A percentile compares a stretch with the other conserved stretches of the same genome.
Conservation (phyloP, 2,329 filamentous ascomycete species). For the Cercospora sojina region DNA sequence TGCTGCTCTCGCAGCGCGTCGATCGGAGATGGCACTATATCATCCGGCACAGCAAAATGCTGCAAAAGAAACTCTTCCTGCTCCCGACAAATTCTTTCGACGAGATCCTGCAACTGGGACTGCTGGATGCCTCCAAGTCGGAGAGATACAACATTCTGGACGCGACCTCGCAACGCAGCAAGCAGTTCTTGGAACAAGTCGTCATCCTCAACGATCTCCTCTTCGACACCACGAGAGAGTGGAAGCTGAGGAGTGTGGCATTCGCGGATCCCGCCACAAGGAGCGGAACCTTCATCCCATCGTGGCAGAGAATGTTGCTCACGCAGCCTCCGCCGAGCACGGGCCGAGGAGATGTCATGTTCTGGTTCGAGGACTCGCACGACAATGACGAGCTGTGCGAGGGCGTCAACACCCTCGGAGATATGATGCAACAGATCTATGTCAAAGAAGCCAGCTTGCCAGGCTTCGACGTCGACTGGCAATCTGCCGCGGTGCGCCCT, state of each 20-base stretch:
- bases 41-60: slow-evolving; percentile 19
- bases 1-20: slow-evolving; percentile 25
- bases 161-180: slow-evolving; percentile 21
- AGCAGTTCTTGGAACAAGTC: slow-evolving; percentile 21
- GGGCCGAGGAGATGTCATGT: slow-evolving; percentile 23
- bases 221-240: slow-evolving; percentile 23
- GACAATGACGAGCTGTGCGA: slow-evolving; percentile 24
- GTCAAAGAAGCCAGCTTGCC: slow-evolving; percentile 16
- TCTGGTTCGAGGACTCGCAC: slow-evolving; percentile 24
- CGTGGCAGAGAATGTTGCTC: slow-evolving; percentile 26
- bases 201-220: slow-evolving; percentile 25
- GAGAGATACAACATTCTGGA: slow-evolving; percentile 23
- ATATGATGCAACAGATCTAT: slow-evolving; percentile 24
- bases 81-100: slow-evolving; percentile 22
- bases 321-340: slow-evolving; percentile 21
- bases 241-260: slow-evolving; percentile 15
- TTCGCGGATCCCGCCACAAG: slow-evolving; percentile 15
- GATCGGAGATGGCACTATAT: slow-evolving; percentile 20
- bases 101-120: slow-evolving; percentile 18
- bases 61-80: slow-evolving; percentile 28
- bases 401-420: slow-evolving; percentile 21
- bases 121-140: slow-evolving; percentile 15
- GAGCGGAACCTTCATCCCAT: slow-evolving; percentile 17
- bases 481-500: slow-evolving; percentile 16
- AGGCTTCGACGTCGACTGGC: slow-evolving; percentile 18